phyloP scores from a whole-genome alignment of 148 eudicot genomes.

The Nyssa sinensis region DNA sequence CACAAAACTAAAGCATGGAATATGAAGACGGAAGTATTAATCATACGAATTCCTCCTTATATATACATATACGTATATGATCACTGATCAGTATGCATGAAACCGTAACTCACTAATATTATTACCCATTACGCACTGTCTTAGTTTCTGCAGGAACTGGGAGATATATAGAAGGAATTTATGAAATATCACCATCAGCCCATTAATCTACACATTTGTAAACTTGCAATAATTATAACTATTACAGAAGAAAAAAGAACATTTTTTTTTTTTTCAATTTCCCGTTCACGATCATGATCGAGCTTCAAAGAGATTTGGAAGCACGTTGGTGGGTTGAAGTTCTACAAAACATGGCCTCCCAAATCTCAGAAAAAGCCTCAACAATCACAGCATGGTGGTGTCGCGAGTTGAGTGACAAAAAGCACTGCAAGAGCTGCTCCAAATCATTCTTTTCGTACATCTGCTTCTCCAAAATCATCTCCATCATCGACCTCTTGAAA shows the following conservation, averaged over 20 bases:
- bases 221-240: not conserved
- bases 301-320: no score
- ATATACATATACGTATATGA: no score
- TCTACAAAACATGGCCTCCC: conserved; percentile 50
- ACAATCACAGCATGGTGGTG: conserved; percentile 62
- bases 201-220: not conserved
- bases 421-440: conserved; percentile 67
- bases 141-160: no score
- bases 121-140: no score
- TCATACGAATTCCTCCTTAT: no score
- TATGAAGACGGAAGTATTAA: no score
- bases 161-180: no score
- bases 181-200: no score
- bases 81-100: no score
- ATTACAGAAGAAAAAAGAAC: not conserved
- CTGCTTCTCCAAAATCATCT: conserved; percentile 87
- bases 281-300: not conserved
- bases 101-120: no score
- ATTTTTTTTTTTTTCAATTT: no score
- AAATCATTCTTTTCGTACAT: conserved; percentile 63
- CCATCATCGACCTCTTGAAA: conserved; percentile 76
- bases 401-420: conserved; percentile 55
- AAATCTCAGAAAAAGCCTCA: conserved; percentile 67
- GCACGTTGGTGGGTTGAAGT: not conserved
- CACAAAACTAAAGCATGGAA: no score